Conservation (phyloP, 192 early-diverging fungal species). For the Fimicolochytrium jonesii region DNA sequence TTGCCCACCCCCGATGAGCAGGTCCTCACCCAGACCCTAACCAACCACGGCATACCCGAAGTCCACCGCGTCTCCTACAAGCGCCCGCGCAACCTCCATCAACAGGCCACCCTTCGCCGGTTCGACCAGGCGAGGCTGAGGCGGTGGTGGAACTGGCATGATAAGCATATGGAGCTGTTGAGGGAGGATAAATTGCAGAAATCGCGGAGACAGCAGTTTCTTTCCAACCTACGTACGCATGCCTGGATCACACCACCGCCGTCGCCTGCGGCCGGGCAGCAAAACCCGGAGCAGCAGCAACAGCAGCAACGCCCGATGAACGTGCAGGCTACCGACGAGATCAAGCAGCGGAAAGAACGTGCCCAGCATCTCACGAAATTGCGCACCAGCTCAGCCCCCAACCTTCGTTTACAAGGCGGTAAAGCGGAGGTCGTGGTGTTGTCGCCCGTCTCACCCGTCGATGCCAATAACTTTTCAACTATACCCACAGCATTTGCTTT, state of each 20-base stretch:
- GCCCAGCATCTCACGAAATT: constrained; percentile 16
- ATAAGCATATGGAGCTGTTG: constrained; percentile 18
- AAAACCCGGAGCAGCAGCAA: no score
- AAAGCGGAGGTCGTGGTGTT: no score
- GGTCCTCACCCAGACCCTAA: no score
- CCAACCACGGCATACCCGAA: constrained; percentile 13
- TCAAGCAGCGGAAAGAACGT: constrained; percentile 10
- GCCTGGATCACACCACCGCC: constrained; percentile 28
- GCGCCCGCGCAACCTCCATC: constrained; percentile 2
- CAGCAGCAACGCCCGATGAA: no score
- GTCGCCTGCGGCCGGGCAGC: no score
- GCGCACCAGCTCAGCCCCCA: no score
- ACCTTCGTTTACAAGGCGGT: no score
- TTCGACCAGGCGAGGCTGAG: constrained; percentile 19
- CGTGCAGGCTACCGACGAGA: constrained; percentile 2
- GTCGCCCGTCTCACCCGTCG: no score
- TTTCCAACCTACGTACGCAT: constrained; percentile 22
- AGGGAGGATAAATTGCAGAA: constrained; percentile 18
- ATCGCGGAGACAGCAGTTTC: constrained; percentile 22
- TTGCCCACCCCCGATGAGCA: no score
- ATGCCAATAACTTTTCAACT: no score
- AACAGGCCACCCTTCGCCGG: constrained; percentile 12
- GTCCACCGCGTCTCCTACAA: constrained; percentile 13
- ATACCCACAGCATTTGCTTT: no score
- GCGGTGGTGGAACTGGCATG: constrained; percentile 31